phyloP scores from a whole-genome alignment of 768 basidiomycete species.

The Macrolepiota dolichaula region DNA sequence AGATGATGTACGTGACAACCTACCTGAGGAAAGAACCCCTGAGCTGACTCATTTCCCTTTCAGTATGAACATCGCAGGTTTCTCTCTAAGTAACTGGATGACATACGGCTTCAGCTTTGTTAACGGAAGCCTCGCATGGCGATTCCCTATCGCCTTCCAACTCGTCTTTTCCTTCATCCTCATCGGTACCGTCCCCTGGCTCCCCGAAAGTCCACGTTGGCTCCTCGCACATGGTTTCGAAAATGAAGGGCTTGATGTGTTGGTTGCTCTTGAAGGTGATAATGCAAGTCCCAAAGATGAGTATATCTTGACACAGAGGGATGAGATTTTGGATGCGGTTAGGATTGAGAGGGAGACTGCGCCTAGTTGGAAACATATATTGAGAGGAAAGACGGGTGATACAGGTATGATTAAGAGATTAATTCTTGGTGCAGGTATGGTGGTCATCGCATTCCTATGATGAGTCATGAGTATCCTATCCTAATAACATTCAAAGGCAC shows the following conservation, averaged over 20 bases:
- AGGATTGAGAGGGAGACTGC: constrained; percentile 37
- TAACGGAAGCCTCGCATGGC: constrained; percentile 40
- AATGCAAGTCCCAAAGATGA: constrained; percentile 31
- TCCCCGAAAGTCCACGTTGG: constrained; percentile 48
- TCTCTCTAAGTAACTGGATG: constrained; percentile 52
- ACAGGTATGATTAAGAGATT: constrained; percentile 44
- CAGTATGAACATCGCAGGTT: constrained; percentile 51
- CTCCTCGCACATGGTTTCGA: constrained; percentile 42
- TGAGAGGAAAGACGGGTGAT: constrained; percentile 37
- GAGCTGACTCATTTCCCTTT: not conserved
- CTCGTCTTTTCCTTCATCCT: constrained; percentile 43
- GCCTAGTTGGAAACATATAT: constrained; percentile 38
- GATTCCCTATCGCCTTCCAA: constrained; percentile 51
- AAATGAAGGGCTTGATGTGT: constrained; percentile 37
- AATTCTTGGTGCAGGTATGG: constrained; percentile 38
- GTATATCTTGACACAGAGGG: constrained; percentile 32
- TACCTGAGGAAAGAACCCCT: not conserved
- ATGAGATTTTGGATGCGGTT: constrained; percentile 42
- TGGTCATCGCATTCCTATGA: not conserved
- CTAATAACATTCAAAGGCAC: constrained; percentile 29
- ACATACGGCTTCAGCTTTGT: constrained; percentile 49
- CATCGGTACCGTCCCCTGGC: constrained; percentile 43
- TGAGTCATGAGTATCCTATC: not conserved
- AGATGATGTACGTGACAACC: constrained; percentile 38
- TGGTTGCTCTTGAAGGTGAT: constrained; percentile 41